Evolutionary conservation across 2,329 filamentous ascomycete genomes (phyloP), one percentile per base, ranked within the genome.

Genomic region (Cordyceps farinosa): DNA sequence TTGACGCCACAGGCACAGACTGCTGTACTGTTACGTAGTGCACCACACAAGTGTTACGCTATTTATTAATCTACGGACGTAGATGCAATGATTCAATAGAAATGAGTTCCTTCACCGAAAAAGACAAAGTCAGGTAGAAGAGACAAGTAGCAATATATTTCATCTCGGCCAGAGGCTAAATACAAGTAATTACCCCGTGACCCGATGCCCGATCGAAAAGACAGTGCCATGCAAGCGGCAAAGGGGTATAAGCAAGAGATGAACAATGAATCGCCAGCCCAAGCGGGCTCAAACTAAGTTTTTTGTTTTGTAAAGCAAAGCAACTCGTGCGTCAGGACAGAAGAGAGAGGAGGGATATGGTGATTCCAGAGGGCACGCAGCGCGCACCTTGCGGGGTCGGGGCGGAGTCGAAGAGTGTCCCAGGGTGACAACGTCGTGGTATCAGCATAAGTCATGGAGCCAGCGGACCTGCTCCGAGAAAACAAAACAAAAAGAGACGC

Each of bases 401-500:
- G 61, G 61, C 38, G 45, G 61, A 52, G 61, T 38, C 38, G 29
- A 38, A 30, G 58, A 52, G 40, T 47, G 59, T 61, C 59, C 51
- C 50, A 61, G 50, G 58, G 42, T 61, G 50, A 61, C 54, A 48
- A 53, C 15, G 57, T 64, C 51, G 44, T 55, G 62, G 56, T 64
- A 60, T 61, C 62, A 58, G 48, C 62, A 53, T 64, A 62, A 64
- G 38, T 64, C 63, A 52, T 64, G 44, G 44, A 62, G 57, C 38
- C 15, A 15, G 51, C 29, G 17, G n/a, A 61, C 30, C 44, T 48
- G 58, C 63, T 64, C 63, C 58, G 27, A 22, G 13, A 55, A 48
- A 61, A 61, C 32, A 55, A 63, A 52, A 38, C 40, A 54, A 55
- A 62, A 63, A 50, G 48, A 51, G 34, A 62, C 42, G 60, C 51